These are phyloP conservation scores for Metschnikowia reukaufii DNA, from an alignment of 805 yeast genomes.

Conservation along the genomic window DNA sequence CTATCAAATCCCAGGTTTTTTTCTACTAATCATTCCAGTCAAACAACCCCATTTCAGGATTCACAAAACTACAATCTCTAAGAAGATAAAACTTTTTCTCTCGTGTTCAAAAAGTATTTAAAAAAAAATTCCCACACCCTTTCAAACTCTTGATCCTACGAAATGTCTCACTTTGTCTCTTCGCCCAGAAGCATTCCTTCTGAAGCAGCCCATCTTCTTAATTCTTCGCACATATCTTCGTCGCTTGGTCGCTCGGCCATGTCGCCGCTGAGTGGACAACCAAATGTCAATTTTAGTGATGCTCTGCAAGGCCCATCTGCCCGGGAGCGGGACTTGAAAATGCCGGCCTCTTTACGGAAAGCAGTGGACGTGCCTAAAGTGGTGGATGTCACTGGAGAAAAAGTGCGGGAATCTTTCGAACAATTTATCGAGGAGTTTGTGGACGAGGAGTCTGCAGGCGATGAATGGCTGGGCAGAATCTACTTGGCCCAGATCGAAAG, in stretches of 20 bases:
- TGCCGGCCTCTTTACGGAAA: slow-evolving; percentile 19
- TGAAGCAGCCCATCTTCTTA: slow-evolving; percentile 42
- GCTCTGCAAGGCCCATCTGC: slow-evolving; percentile 32
- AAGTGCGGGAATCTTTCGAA: slow-evolving; percentile 89
- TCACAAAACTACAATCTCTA: no score
- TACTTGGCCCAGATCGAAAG: slow-evolving; percentile 80
- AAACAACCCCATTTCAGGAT: no score
- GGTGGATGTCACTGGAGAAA: slow-evolving; percentile 88
- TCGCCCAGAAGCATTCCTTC: slow-evolving; percentile 46
- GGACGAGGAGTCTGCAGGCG: slow-evolving; percentile 37
- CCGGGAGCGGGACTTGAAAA: slow-evolving; percentile 58
- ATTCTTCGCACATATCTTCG: slow-evolving; percentile 44
- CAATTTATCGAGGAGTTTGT: slow-evolving; percentile 70
- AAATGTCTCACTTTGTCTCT: slow-evolving; percentile 44
- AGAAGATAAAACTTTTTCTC: no score
- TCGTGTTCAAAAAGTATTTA: no score
- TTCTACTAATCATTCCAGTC: background rate
- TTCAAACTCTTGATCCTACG: background rate
- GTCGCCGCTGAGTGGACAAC: slow-evolving; percentile 30
- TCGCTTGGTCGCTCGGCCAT: slow-evolving; percentile 40
- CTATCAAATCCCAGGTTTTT: background rate
- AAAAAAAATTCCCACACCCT: background rate
- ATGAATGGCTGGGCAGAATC: slow-evolving; percentile 51
- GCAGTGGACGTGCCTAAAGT: slow-evolving; percentile 67
- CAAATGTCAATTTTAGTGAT: slow-evolving; percentile 21